Evolutionary conservation across 2,329 filamentous ascomycete genomes (phyloP), one percentile per base, ranked within the genome.

Genomic region (Alternaria angustiovoidea): DNA sequence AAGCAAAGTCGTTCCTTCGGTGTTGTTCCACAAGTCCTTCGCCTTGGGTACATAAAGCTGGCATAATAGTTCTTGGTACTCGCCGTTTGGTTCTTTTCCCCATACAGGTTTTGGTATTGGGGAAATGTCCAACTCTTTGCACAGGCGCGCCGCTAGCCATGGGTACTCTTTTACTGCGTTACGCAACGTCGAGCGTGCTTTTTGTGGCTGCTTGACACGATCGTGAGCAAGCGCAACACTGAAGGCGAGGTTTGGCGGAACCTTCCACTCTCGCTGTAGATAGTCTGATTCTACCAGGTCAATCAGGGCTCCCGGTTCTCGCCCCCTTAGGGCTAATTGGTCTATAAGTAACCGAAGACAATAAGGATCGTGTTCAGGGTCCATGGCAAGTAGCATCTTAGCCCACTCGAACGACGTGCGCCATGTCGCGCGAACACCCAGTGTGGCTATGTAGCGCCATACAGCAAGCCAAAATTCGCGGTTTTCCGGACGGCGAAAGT

Each of bases 391-490:
- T 9, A 97, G 82, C 6, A 98, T 81, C 79, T 95, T 97, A 7
- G 92, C 87, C 94, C 95, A 99, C 78, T 98, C 95, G 48, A 96
- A 88, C 0, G 93, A 93, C 1, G 95, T 98, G 47, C 93, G 87
- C 84, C 93, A 97, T 1, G 94, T 97, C n/a, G 94, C 93, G 69
- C 96, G 94, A 80, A 93, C 89, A 16, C 93, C 86, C 22, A 99
- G 83, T 66, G 92, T 95, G 68, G 87, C 88, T 70, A 98, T 90
- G 71, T 97, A 97, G 67, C 94, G 89, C 83, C 93, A 96, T 8
- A 89, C 91, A 1, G 93, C 91, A 36, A 98, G 87, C 89, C 92
- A 97, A 65, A 99, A 89, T 77, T 98, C 94, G 43, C 95, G 87
- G 76, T 98, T 98, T 76, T 96, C 94, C 0, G 91, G 89, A 38